These are phyloP conservation scores for Gamarada debralockiae DNA, from an alignment of 495 filamentous ascomycete species.

Conservation along the genomic window DNA sequence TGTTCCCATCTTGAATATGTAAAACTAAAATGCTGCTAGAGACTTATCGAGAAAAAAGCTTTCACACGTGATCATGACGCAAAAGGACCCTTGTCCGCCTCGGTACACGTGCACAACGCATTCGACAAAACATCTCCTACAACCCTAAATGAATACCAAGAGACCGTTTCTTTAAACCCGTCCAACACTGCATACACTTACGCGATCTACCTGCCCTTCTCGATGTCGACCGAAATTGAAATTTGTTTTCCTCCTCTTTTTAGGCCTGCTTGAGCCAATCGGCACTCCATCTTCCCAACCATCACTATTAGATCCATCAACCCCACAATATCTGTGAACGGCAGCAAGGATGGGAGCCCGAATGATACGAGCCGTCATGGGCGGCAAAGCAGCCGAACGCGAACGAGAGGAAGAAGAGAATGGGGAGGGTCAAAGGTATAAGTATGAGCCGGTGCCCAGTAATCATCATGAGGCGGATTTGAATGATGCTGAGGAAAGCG, in stretches of 20 bases:
- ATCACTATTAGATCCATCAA: neutral
- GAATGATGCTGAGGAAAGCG: too few species aligned
- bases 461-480: too few species aligned
- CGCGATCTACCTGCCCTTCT: conserved; percentile 4
- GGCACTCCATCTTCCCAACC: neutral
- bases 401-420: neutral
- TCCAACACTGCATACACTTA: neutral
- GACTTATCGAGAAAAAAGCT: too few species aligned
- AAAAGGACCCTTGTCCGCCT: neutral
- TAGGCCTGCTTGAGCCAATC: conserved; percentile 5
- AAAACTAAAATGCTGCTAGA: too few species aligned
- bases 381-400: too few species aligned
- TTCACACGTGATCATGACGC: neutral
- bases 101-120: conserved; percentile 11
- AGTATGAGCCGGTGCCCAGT: neutral
- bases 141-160: conserved; percentile 2
- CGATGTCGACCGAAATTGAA: conserved; percentile 7
- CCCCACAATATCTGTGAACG: neutral
- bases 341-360: neutral
- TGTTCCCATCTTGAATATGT: too few species aligned
- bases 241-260: neutral
- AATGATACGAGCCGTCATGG: too few species aligned
- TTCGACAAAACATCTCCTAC: conserved; percentile 1
- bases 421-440: neutral
- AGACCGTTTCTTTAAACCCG: neutral